A percentile compares a stretch with the other conserved stretches of the same genome.
These are phyloP conservation scores for Neurospora intermedia DNA, from an alignment of 495 filamentous ascomycete species.

Conservation along the genomic window DNA sequence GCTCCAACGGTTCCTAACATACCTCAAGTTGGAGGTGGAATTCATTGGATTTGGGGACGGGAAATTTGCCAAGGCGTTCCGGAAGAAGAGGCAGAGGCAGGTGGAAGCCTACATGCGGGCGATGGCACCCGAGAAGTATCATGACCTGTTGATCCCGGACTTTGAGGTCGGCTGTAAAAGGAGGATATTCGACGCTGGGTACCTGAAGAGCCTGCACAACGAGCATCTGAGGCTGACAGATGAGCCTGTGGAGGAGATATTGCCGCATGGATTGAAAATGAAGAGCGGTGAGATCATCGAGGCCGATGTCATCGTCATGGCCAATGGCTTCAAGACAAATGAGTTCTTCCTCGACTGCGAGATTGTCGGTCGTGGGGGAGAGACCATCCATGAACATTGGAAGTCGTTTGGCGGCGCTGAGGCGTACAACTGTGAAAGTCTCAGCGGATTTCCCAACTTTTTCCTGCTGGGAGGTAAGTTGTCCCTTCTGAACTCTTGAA, in stretches of 20 bases:
- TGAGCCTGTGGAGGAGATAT: slow-evolving; percentile 25
- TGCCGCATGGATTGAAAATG: slow-evolving; percentile 24
- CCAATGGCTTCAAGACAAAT: slow-evolving; percentile 30
- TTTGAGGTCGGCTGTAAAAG: slow-evolving; percentile 36
- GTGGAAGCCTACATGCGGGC: slow-evolving; percentile 26
- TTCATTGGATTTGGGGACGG: slow-evolving; percentile 14
- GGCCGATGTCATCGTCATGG: slow-evolving; percentile 33
- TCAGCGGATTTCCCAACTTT: slow-evolving; percentile 36
- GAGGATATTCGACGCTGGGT: slow-evolving; percentile 30
- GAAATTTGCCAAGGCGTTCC: slow-evolving; percentile 1
- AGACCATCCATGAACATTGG: slow-evolving; percentile 30
- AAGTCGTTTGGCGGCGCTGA: slow-evolving; percentile 22
- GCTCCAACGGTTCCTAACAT: slow-evolving; percentile 19
- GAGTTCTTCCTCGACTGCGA: slow-evolving; percentile 23
- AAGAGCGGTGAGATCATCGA: slow-evolving; percentile 12
- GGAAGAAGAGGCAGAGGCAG: slow-evolving; percentile 4
- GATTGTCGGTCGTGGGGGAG: slow-evolving; percentile 23
- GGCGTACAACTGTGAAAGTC: slow-evolving; percentile 26
- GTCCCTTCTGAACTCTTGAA: background rate
- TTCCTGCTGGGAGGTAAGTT: slow-evolving; percentile 21
- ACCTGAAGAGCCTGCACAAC: slow-evolving; percentile 19
- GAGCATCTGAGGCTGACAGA: slow-evolving; percentile 24
- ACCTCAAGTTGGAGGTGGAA: slow-evolving; percentile 16
- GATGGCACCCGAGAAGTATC: slow-evolving; percentile 29
- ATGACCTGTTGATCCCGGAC: slow-evolving; percentile 30